Percentiles rank a stretch among this genome's conserved stretches.
These are phyloP conservation scores for Rubroboletus satanas DNA, from an alignment of 768 basidiomycete genomes.

Conservation along the genomic window DNA sequence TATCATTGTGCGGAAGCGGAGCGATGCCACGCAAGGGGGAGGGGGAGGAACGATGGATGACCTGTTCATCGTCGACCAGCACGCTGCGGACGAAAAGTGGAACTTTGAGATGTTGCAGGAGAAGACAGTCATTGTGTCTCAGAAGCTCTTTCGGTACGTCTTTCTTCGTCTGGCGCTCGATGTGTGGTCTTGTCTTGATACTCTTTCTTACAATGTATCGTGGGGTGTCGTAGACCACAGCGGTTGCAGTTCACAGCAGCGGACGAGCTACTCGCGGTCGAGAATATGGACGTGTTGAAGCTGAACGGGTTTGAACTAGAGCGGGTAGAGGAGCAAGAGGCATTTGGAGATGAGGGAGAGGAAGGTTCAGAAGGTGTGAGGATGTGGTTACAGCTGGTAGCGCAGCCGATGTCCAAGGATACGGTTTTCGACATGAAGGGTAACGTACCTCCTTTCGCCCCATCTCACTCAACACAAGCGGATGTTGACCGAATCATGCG, in stretches of 20 bases:
- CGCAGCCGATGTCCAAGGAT: slow-evolving; percentile 88
- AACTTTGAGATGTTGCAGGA: slow-evolving; percentile 94
- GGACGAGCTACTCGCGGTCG: slow-evolving; percentile 83
- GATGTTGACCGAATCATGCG: neutral
- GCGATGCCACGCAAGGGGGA: slow-evolving; percentile 3
- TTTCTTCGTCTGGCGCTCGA: neutral
- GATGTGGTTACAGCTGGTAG: slow-evolving; percentile 57
- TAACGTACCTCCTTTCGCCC: slow-evolving; percentile 25
- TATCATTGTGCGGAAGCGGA: slow-evolving; percentile 72
- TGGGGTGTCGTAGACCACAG: slow-evolving; percentile 53
- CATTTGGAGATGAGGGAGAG: neutral
- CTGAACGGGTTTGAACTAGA: slow-evolving; percentile 89
- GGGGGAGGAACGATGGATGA: slow-evolving; percentile 56
- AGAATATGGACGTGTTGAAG: slow-evolving; percentile 79
- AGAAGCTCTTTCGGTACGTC: slow-evolving; percentile 73
- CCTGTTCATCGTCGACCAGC: slow-evolving; percentile 95
- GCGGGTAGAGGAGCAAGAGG: slow-evolving; percentile 40
- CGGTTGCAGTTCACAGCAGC: slow-evolving; percentile 80
- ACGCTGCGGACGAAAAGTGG: slow-evolving; percentile 97
- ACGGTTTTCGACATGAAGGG: slow-evolving; percentile 90
- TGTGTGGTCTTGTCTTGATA: neutral
- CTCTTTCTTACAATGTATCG: neutral
- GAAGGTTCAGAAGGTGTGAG: neutral
- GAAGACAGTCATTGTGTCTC: slow-evolving; percentile 86
- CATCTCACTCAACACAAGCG: neutral